Percentiles rank a stretch among this genome's conserved stretches.
Conservation (phyloP, 768 basidiomycete genomes). For the Tricholoma terreum region DNA sequence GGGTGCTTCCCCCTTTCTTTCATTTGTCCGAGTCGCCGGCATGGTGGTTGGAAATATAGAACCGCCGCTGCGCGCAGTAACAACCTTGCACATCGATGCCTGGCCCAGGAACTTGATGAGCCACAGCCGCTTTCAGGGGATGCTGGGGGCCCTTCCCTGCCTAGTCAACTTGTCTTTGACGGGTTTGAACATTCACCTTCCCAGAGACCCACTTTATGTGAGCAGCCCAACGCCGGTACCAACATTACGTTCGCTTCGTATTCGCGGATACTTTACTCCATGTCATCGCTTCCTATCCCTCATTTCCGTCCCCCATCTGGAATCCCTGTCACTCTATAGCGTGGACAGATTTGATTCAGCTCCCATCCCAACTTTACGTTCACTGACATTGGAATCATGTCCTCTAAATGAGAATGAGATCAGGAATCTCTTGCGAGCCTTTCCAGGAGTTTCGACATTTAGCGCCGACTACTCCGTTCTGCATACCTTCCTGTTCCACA, state of each 20-base stretch:
- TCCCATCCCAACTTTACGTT: slow-evolving; percentile 30
- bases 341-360: slow-evolving; percentile 33
- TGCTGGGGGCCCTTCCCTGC: slow-evolving; percentile 32
- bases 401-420: slow-evolving; percentile 30
- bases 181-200: slow-evolving; percentile 34
- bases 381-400: slow-evolving; percentile 33
- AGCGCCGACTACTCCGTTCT: slow-evolving; percentile 33
- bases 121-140: slow-evolving; percentile 31
- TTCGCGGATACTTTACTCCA: slow-evolving; percentile 34
- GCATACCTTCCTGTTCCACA: slow-evolving; percentile 23
- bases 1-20: slow-evolving; percentile 31
- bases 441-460: slow-evolving; percentile 33
- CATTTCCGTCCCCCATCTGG: slow-evolving; percentile 34
- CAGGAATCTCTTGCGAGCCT: slow-evolving; percentile 29
- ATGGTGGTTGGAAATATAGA: slow-evolving; percentile 37
- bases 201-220: slow-evolving; percentile 28
- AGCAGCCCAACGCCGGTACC: slow-evolving; percentile 30
- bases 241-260: slow-evolving; percentile 37
- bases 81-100: slow-evolving; percentile 44
- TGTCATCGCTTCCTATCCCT: slow-evolving; percentile 34
- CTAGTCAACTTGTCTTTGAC: slow-evolving; percentile 42
- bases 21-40: slow-evolving; percentile 41
- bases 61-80: slow-evolving; percentile 33
- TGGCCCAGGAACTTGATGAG: slow-evolving; percentile 34
- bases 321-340: slow-evolving; percentile 32